These are phyloP conservation scores for Hypoxylon sp. DNA, from an alignment of 2,329 filamentous ascomycete species.

Conservation along the genomic window DNA sequence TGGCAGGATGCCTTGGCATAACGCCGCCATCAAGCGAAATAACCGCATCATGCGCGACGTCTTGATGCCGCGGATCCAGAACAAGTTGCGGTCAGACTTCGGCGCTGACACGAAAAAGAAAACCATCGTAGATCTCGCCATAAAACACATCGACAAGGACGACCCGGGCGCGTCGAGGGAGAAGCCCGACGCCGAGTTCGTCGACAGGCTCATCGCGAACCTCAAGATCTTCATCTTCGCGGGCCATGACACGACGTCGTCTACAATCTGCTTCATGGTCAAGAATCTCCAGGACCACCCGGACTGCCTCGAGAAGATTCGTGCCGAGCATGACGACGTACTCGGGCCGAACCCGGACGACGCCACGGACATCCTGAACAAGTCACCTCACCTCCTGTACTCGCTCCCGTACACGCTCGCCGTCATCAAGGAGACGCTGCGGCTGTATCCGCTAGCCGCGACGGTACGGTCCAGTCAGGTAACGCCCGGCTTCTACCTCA, in stretches of 20 bases:
- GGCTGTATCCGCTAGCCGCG: slow-evolving; percentile 45
- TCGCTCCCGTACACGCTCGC: slow-evolving; percentile 49
- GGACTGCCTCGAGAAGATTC: slow-evolving; percentile 42
- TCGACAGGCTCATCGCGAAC: slow-evolving; percentile 45
- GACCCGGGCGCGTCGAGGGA: slow-evolving; percentile 29
- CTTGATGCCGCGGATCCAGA: slow-evolving; percentile 40
- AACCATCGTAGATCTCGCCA: slow-evolving; percentile 41
- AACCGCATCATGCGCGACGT: slow-evolving; percentile 36
- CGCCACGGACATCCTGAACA: slow-evolving; percentile 27
- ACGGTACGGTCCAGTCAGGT: slow-evolving; percentile 35
- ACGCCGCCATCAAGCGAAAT: slow-evolving; percentile 36
- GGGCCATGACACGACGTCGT: slow-evolving; percentile 50
- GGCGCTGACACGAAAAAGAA: slow-evolving; percentile 37
- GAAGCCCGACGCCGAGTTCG: slow-evolving; percentile 38
- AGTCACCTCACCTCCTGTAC: slow-evolving; percentile 44
- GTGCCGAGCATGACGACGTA: slow-evolving; percentile 49
- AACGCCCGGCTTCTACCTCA: slow-evolving; percentile 34
- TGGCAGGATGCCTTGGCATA: slow-evolving; percentile 37
- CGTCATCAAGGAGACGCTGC: slow-evolving; percentile 50
- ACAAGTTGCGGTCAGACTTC: slow-evolving; percentile 27
- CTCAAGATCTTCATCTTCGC: slow-evolving; percentile 50
- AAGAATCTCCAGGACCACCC: slow-evolving; percentile 46
- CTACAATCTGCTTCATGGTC: slow-evolving; percentile 47
- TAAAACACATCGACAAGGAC: slow-evolving; percentile 39
- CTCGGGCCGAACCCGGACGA: slow-evolving; percentile 42